These are phyloP conservation scores for Ophiostoma pallidulum DNA, from an alignment of 2,329 filamentous ascomycete genomes.

Conservation along the genomic window DNA sequence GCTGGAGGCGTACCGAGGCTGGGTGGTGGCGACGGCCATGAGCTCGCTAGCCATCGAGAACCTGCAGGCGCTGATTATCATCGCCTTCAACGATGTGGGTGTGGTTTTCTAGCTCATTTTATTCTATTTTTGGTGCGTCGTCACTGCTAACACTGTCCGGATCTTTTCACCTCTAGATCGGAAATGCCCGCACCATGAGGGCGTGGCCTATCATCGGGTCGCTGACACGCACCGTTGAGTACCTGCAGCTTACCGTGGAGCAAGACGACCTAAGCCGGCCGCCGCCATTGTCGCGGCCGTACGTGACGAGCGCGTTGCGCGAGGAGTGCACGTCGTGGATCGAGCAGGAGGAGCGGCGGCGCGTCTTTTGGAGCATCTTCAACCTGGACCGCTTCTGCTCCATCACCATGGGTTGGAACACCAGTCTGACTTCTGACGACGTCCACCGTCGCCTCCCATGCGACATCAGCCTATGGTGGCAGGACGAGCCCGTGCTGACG, in stretches of 20 bases:
- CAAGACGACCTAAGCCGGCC: too few relatives aligned
- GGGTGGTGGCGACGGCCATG: slow-evolving; percentile 24
- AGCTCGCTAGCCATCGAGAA: slow-evolving; percentile 25
- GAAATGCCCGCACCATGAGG: slow-evolving; percentile 22
- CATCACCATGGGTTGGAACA: slow-evolving; percentile 25
- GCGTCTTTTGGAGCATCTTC: slow-evolving; percentile 31
- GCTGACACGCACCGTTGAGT: slow-evolving; percentile 29
- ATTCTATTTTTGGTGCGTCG: slow-evolving; percentile 8
- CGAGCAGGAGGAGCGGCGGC: slow-evolving; percentile 19
- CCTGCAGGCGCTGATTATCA: slow-evolving; percentile 26
- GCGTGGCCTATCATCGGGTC: slow-evolving; percentile 30
- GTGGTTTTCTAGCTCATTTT: slow-evolving; percentile 13
- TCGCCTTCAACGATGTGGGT: slow-evolving; percentile 26
- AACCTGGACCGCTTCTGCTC: slow-evolving; percentile 24
- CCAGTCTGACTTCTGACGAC: slow-evolving; percentile 24
- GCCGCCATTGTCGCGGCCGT: too few relatives aligned
- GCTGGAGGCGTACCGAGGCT: slow-evolving; percentile 12
- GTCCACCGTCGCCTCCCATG: slow-evolving; percentile 25
- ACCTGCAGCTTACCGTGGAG: slow-evolving; percentile 28
- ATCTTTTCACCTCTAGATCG: slow-evolving; percentile 19
- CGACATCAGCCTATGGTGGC: slow-evolving; percentile 25
- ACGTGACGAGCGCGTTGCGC: too few relatives aligned
- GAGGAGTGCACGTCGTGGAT: too few relatives aligned
- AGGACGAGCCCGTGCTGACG: slow-evolving; percentile 22
- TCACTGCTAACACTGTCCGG: background rate